These are phyloP conservation scores for Hondaea fermentalgiana DNA, from an alignment of 108 stramenopile species.

Conservation along the genomic window DNA sequence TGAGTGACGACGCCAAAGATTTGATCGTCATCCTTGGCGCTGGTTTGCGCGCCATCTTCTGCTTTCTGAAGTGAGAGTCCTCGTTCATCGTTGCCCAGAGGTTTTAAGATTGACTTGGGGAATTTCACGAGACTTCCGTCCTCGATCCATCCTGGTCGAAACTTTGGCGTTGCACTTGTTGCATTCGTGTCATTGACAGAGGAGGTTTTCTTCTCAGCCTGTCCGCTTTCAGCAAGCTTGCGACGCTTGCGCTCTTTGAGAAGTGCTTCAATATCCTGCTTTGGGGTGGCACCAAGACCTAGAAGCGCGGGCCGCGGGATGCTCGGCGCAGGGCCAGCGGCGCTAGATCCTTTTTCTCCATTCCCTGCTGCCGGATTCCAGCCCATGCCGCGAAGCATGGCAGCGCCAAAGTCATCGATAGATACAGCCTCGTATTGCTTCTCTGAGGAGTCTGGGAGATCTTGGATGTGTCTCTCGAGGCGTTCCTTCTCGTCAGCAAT, in stretches of 20 bases:
- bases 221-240: background rate
- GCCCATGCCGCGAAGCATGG: slow-evolving; percentile 7
- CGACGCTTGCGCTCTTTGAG: background rate
- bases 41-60: background rate
- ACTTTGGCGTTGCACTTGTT: background rate
- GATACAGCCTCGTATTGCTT: background rate
- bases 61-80: too few relatives aligned
- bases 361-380: background rate
- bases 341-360: background rate
- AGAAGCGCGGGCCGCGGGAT: background rate
- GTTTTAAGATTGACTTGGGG: background rate
- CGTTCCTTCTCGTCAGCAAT: background rate
- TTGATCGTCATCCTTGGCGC: background rate
- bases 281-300: background rate
- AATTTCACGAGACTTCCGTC: background rate
- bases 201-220: background rate
- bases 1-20: background rate
- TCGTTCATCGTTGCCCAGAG: too few relatives aligned
- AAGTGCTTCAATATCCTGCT: background rate
- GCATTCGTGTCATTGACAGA: background rate
- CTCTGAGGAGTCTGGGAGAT: background rate
- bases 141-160: background rate
- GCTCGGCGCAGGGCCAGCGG: background rate
- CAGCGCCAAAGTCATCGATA: background rate
- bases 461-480: background rate